Evolutionary conservation across 2,329 filamentous ascomycete genomes (phyloP), one percentile per base, ranked within the genome.

Genomic region (Madurella fahalii): DNA sequence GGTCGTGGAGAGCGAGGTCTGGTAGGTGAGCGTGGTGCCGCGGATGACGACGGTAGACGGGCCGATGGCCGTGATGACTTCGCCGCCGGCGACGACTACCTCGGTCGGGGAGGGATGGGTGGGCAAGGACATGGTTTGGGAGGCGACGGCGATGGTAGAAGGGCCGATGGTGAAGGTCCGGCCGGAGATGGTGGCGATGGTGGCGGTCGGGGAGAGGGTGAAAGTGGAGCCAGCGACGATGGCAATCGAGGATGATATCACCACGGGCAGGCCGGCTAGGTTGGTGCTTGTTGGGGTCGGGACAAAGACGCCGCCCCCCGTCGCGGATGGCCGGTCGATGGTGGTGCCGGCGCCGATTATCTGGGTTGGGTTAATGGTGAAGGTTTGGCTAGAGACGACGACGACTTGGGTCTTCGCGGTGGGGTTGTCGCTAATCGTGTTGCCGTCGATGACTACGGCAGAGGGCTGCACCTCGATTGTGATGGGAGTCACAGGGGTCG

Each of bases 131-230:
- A 77, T 63, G 4, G 58, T 63, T 15, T 69, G 64, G 34, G 67
- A 68, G 34, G 66, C 58, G 11, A 75, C 63, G 4, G 69, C 64
- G 18, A 72, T 53, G 46, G 49, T 70, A 5, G 69, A 75, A 4
- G 79, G 77, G 17, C 71, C 64, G 43, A 82, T 76, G 17, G 74
- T 75, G 55, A 81, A 81, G 1, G 69, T 72, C 8, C 71, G 69
- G 17, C 63, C 67, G 20, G 67, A 65, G 4, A 78, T 69, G 1
- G 70, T 71, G 9, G 78, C 73, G 2, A 70, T 72, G 7, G 68
- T 71, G 5, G 71, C 65, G 12, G 58, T 62, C 2, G 68, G 53
- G n/a, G 69, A 68, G 39, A 80, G 70, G 4, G 68, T 70, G 61
- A 80, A 71, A 9, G 68, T 69, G 15, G 69, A 74, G 15, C 73